phyloP scores from a whole-genome alignment of 2,329 filamentous ascomycete genomes.

The Neurospora sp. region DNA sequence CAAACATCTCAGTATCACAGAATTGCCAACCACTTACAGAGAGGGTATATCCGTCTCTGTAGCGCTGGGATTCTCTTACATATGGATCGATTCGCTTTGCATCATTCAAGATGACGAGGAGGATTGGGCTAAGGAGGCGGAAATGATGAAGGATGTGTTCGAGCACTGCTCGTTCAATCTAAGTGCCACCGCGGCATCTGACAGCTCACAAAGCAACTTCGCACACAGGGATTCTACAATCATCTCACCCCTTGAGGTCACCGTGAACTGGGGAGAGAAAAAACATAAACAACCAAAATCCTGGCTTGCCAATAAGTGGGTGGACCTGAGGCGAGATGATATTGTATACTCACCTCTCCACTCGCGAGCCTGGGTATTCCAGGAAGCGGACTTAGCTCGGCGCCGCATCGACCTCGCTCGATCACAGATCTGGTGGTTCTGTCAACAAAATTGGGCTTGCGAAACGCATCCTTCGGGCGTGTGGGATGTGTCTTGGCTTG shows the following conservation, averaged over 20 bases:
- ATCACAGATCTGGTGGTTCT: not conserved
- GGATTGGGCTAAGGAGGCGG: not conserved
- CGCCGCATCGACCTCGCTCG: not conserved
- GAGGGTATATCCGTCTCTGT: not conserved
- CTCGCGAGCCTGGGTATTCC: not conserved
- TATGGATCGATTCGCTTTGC: not conserved
- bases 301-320: not conserved
- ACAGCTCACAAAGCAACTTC: not conserved
- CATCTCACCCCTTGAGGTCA: not conserved
- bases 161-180: not conserved
- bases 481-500: not conserved
- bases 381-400: not conserved
- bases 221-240: not conserved
- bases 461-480: not conserved
- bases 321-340: not conserved
- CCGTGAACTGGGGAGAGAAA: rapidly evolving
- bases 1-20: not conserved
- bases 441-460: not conserved
- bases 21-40: not conserved
- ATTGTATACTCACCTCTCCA: not conserved
- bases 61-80: not conserved
- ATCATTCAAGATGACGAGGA: not conserved
- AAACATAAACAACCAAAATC: not conserved
- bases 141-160: not conserved
- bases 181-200: not conserved